A percentile compares a stretch with the other conserved stretches of the same genome.
Evolutionary conservation across 306 rosid genomes (phyloP).

Genomic region (Cicer chorassanicum): DNA sequence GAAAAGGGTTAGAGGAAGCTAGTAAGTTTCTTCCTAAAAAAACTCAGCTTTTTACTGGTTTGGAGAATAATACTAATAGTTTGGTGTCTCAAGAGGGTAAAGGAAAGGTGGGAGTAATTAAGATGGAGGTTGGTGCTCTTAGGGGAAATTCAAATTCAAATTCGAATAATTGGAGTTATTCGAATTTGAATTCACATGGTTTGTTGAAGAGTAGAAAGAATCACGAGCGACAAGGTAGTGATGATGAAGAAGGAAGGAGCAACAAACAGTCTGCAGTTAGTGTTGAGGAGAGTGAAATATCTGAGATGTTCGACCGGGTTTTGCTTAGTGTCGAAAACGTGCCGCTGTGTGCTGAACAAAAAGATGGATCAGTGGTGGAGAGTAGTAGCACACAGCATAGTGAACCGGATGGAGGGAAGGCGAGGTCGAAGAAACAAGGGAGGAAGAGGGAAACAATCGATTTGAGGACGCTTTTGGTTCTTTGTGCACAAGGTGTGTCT

Average conservation of each 20-base stretch:
- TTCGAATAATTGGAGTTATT: neutral
- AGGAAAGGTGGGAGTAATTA: conserved; percentile 21
- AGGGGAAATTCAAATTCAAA: conserved; percentile 50
- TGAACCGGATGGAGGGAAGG: conserved; percentile 51
- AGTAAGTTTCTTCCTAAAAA: conserved; percentile 80
- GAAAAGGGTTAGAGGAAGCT: conserved; percentile 85
- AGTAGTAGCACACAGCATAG: conserved; percentile 14
- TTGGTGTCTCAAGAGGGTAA: conserved; percentile 36
- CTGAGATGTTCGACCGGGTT: conserved; percentile 61
- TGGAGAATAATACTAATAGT: conserved; percentile 41
- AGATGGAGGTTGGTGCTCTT: conserved; percentile 45
- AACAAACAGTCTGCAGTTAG: conserved; percentile 57
- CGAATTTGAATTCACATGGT: conserved; percentile 40
- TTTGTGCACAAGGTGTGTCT: conserved; percentile 79
- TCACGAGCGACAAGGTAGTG: conserved; percentile 50
- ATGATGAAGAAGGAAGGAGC: conserved; percentile 58
- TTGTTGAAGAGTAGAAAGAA: conserved; percentile 55
- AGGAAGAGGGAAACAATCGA: conserved; percentile 63
- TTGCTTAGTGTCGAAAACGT: conserved; percentile 57
- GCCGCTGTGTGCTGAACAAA: conserved; percentile 48
- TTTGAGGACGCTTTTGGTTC: conserved; percentile 62
- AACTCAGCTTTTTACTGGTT: conserved; percentile 52
- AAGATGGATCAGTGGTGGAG: conserved; percentile 28
- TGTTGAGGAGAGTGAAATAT: conserved; percentile 57
- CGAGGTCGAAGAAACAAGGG: conserved; percentile 53